Conservation (phyloP, 1,139 yeast genomes). For the Yamadazyma taylorii region DNA sequence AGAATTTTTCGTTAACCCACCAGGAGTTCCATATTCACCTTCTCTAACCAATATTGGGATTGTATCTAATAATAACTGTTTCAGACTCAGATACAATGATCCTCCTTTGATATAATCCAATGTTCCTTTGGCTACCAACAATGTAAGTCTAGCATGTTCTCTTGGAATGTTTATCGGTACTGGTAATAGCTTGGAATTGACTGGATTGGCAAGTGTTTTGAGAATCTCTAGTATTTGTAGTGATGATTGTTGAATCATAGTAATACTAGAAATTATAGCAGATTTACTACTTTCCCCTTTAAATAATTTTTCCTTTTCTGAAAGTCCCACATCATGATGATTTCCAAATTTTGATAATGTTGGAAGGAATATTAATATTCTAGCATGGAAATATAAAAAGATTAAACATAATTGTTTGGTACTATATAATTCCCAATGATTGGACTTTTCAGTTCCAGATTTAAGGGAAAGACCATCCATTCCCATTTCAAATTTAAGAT, state of each 20-base stretch:
- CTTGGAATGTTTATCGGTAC: conserved; percentile 73
- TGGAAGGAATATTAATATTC: conserved; percentile 77
- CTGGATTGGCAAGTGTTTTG: conserved; percentile 45
- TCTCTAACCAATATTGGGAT: conserved; percentile 51
- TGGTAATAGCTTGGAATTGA: conserved; percentile 48
- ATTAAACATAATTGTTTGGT: conserved; percentile 61
- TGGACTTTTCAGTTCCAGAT: conserved; percentile 17
- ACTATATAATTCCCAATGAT: conserved; percentile 34
- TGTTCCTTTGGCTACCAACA: conserved; percentile 75
- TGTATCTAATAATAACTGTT: conserved; percentile 50
- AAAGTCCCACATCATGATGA: conserved; percentile 47
- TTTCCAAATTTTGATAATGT: conserved; percentile 53
- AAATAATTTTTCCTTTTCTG: conserved; percentile 36
- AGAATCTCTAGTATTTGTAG: conserved; percentile 63
- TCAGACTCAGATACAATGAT: conserved; percentile 69
- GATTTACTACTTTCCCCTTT: conserved; percentile 29
- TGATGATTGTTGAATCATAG: conserved; percentile 75
- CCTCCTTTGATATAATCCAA: conserved; percentile 86
- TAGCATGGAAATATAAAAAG: conserved; percentile 75
- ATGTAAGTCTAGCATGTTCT: conserved; percentile 64
- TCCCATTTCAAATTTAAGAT: conserved; percentile 65
- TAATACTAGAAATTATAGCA: conserved; percentile 38
- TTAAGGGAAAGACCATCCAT: conserved; percentile 57
- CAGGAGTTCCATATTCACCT: conserved; percentile 54
- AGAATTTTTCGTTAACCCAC: conserved; percentile 58